Base-by-base conservation (phyloP, 129 eudicot species). In the Kitagawia praeruptora region DNA sequence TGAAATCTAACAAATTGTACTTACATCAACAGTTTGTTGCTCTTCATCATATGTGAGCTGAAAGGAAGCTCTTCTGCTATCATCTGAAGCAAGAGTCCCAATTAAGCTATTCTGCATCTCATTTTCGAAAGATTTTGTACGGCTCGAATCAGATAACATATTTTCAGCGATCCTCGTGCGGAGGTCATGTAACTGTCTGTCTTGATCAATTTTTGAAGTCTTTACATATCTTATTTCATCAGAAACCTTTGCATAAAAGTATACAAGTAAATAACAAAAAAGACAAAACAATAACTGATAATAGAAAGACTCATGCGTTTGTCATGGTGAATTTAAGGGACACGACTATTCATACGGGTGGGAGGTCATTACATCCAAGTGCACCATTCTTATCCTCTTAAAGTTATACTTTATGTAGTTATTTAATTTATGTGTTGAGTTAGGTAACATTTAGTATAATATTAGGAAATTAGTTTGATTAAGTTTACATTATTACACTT, bases 21-120 rank as follows among this genome's bases (percentile, higher is more conserved):
- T 88, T 89, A 96, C 99, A 83, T 91, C 91, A 66, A 89, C 88
- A 80, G 83, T 88, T 88, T 96, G 99, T 83, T 92, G 97, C 81
- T 90, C 97, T 81, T 90, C 99, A 54, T 96, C 99, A 80, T 81
- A 77, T 78, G 95, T 88, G 78, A 90, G 98, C 89, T 89, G 98
- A 83, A 83, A 92, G 40, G 92, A 87, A 82, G 92, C 89, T 88
- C 99, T 89, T 83, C 99, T 85, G 51, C 89, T 88, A 76, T 96
- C 95, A 87, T 96, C 99, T 10, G 91, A 82, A 48, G 89, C 91
- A 81, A 92, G 91, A 85, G 90, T 89, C 40, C 76, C 75, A 77
- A 71, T 87, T 76, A 92, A 85, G 85, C 84, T 89, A 78, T 86
- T 83, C 12, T 82, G 90, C 81, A 92, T 81, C 79, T 92, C 96